phyloP scores from a whole-genome alignment of 1,139 yeast species.

The Debaryomyces fabryi region DNA sequence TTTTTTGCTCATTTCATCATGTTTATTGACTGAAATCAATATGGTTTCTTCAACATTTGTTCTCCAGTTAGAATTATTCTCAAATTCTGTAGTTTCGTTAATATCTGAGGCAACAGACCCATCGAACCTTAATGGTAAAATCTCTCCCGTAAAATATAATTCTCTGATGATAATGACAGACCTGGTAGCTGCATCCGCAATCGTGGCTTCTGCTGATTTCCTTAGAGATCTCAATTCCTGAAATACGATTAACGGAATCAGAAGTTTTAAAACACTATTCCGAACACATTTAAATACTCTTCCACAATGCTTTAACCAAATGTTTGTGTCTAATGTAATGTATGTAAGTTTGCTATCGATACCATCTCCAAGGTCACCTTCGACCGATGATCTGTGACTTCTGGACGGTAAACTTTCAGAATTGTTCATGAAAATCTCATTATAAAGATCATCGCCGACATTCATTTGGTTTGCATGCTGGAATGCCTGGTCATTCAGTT shows the following conservation, averaged over 20 bases:
- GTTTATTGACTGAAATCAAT: slow-evolving; percentile 51
- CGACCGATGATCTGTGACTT: slow-evolving; percentile 19
- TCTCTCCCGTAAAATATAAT: slow-evolving; percentile 56
- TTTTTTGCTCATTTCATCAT: slow-evolving; percentile 47
- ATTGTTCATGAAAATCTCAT: slow-evolving; percentile 27
- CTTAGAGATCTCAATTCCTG: slow-evolving; percentile 77
- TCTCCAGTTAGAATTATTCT: slow-evolving; percentile 68
- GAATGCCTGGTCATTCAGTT: slow-evolving; percentile 21
- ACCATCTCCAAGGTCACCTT: slow-evolving; percentile 49
- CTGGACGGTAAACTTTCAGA: slow-evolving; percentile 22
- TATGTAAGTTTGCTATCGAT: slow-evolving; percentile 60
- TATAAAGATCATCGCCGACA: slow-evolving; percentile 27
- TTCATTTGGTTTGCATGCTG: slow-evolving; percentile 14
- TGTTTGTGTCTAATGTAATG: slow-evolving; percentile 73
- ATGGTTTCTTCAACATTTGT: slow-evolving; percentile 63
- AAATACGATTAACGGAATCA: slow-evolving; percentile 74
- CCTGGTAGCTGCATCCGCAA: slow-evolving; percentile 79
- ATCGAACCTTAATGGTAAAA: slow-evolving; percentile 55
- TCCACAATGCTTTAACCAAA: slow-evolving; percentile 83
- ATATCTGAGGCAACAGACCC: slow-evolving; percentile 59
- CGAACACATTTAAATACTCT: slow-evolving; percentile 70
- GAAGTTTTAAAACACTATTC: slow-evolving; percentile 56
- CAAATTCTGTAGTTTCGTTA: slow-evolving; percentile 59
- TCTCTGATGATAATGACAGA: slow-evolving; percentile 76
- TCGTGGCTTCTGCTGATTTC: slow-evolving; percentile 72